Conservation (phyloP, 768 basidiomycete species). For the Suillus bovinus region DNA sequence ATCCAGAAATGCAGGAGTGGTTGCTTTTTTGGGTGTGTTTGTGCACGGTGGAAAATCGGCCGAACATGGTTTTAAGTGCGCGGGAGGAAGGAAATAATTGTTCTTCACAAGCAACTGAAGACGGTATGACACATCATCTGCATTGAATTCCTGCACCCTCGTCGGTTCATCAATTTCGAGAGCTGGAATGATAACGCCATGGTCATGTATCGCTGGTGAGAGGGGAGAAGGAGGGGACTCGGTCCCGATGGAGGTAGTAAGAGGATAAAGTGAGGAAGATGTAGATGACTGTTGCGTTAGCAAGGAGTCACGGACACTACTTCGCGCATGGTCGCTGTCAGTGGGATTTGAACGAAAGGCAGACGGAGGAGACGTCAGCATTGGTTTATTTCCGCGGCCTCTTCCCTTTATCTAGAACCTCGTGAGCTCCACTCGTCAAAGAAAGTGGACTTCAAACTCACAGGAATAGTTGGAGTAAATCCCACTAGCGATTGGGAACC, state of each 20-base stretch:
- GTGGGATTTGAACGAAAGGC: slow-evolving; percentile 30
- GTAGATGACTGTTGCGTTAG: slow-evolving; percentile 64
- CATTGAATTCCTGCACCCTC: slow-evolving; percentile 52
- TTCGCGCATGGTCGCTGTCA: slow-evolving; percentile 43
- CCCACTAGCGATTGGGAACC: not conserved
- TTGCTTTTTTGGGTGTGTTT: slow-evolving; percentile 43
- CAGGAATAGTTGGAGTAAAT: slow-evolving; percentile 2
- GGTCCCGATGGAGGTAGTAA: slow-evolving; percentile 65
- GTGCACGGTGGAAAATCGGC: slow-evolving; percentile 54
- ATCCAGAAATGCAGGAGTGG: slow-evolving; percentile 59
- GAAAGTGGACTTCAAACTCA: not conserved
- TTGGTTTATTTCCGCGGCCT: slow-evolving; percentile 33
- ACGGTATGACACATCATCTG: slow-evolving; percentile 84
- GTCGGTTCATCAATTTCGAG: slow-evolving; percentile 47
- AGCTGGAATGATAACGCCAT: slow-evolving; percentile 45
- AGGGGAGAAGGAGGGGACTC: slow-evolving; percentile 63
- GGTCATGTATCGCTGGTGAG: slow-evolving; percentile 47
- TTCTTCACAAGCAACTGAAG: slow-evolving; percentile 83
- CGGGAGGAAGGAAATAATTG: slow-evolving; percentile 86
- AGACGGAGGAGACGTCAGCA: slow-evolving; percentile 37
- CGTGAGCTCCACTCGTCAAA: slow-evolving; percentile 1
- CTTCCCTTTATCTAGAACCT: slow-evolving; percentile 35
- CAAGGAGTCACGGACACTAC: slow-evolving; percentile 55
- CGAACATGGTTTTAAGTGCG: slow-evolving; percentile 78
- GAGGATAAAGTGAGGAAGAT: slow-evolving; percentile 80